Base-by-base conservation (phyloP, 495 filamentous ascomycete species). In the Daldinia decipiens region DNA sequence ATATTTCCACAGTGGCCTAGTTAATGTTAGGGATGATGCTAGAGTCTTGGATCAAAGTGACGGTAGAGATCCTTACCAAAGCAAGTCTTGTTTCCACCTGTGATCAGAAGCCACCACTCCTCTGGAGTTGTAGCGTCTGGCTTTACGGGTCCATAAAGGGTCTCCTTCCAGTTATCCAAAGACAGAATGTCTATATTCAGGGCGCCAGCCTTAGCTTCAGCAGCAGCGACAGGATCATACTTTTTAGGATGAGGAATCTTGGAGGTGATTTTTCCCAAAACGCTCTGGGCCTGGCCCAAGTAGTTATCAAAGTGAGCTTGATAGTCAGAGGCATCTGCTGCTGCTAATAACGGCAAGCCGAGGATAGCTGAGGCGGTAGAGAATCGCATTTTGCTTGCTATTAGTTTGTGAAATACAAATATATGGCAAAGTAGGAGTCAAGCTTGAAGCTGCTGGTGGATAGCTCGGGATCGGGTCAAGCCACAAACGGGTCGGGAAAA, bases 1-100 rank as follows among this genome's bases (percentile, higher is more conserved):
- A 83, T 59, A n/a, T 67, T 70, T 4, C 21, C 75, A 70, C 86
- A 88, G 58, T 76, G 81, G 67, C 83, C 83, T 85, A 65, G 34
- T 61, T n/a, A n/a, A 52, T 47, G 65, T 74, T 71, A 75, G 59
- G 24, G 9, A 26, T 9, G 29, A 32, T 17, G 29, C 12, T 19
- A 1, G 3, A 34, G 31, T 36, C 0, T 13, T 8, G 29, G 29
- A 21, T 56, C 29, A 36, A 27, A 56, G 7, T 38, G 12, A 24
- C 21, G 5, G 12, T n/a, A 91, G 65, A 83, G 78, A n/a, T 61
- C 83, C 81, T 68, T 74, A 85, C 83, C 93, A 74, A 88, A 93
- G 83, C 94, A 98, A 31, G 93, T 94, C 82, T 91, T 93, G 81
- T 97, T 96, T 45, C 92, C 89, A 56, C 94, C 94, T 1, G 91